Evolutionary conservation across 306 rosid species (phyloP), one percentile per base, ranked within the genome.

Genomic region (Begonia loranthoides): DNA sequence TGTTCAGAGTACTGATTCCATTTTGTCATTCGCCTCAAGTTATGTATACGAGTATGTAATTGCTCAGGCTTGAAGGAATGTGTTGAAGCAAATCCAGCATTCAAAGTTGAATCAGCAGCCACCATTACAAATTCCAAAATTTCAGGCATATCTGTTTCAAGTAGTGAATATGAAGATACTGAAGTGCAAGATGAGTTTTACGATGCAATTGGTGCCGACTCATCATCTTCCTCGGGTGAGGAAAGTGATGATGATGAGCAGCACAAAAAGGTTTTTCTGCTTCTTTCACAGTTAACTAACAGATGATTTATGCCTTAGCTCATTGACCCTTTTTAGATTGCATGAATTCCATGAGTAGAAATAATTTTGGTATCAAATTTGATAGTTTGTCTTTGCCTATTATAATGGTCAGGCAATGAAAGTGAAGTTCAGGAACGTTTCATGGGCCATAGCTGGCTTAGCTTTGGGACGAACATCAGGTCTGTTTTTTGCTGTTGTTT

Each of bases 61-160:
- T 61, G 49, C 50, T 72, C 81, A 90, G 97, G 95, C 70, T 61
- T 90, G 56, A 90, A 74, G 75, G 97, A 90, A 74, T 90, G 82
- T 57, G 75, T 85, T 33, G 87, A 76, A 49, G 94, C 97, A 59
- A 85, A 78, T 76, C 97, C 95, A 2, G 50, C 66, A 49, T 64
- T 80, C 55, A 69, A 55, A 52, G 46, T 56, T 22, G 75, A 79
- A 74, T 52, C 67, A 61, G 58, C 68, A 55, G 52, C 68, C 49
- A 68, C 66, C 3, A 48, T 78, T 66, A 40, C 64, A 69, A 76
- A 65, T 61, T 76, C 94, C 16, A 80, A 82, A 53, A 1, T 59
- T 43, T 58, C 83, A 12, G 63, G 68, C 66, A 62, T 54, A 59
- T 73, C 93, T n/a, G 8, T 70, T 60, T 54, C 82, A 17, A 51